phyloP scores from a whole-genome alignment of 1,139 yeast genomes.

The Kodamaea fungicola region DNA sequence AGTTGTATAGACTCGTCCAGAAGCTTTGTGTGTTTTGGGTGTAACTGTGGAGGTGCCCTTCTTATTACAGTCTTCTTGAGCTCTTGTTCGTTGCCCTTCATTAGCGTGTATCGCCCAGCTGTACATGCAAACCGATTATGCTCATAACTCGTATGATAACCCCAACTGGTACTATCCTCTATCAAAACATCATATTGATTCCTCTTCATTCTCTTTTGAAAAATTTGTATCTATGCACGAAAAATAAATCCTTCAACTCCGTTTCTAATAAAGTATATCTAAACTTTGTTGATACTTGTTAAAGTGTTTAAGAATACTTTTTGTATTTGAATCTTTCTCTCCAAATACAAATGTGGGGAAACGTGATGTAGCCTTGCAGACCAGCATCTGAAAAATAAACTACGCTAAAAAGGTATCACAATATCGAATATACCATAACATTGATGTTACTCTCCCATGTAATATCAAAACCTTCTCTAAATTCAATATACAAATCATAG shows the following conservation, averaged over 20 bases:
- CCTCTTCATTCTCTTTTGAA: conserved; percentile 4
- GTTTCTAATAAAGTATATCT: no score
- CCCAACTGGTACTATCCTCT: conserved; percentile 2
- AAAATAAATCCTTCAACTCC: no score
- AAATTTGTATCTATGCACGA: no score
- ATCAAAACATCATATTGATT: conserved; percentile 1
- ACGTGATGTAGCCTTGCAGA: no score
- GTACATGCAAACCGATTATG: background rate
- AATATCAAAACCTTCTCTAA: background rate
- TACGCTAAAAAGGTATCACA: no score
- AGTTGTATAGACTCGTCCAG: no score
- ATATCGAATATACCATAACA: no score
- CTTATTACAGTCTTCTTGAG: background rate
- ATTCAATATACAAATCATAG: no score
- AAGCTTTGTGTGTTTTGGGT: background rate
- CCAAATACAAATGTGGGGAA: background rate
- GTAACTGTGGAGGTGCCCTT: conserved; percentile 1
- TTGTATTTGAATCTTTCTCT: background rate
- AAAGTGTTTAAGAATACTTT: background rate
- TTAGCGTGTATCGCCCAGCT: background rate
- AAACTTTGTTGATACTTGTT: background rate
- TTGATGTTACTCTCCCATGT: no score
- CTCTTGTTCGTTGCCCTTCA: background rate
- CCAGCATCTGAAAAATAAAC: no score
- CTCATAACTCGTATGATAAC: background rate